Evolutionary conservation across 2,329 filamentous ascomycete species (phyloP).

Genomic region (Dryadomyces quercivorus): DNA sequence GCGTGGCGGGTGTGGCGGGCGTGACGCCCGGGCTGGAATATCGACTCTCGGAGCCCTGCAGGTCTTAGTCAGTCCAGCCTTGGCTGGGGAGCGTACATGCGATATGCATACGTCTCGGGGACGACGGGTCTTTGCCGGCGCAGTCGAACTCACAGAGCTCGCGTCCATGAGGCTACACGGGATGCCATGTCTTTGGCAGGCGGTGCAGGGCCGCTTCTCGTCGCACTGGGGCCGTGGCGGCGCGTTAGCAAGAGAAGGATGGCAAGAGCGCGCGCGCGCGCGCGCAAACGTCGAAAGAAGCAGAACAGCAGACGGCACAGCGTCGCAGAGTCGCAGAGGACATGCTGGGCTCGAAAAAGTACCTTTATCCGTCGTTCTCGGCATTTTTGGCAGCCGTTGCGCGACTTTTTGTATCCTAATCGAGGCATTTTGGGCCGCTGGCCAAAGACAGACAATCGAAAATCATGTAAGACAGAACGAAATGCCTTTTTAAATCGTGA

Average conservation of each 20-base stretch:
- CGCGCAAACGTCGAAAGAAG: too few species aligned
- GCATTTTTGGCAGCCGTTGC: background rate
- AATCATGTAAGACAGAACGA: too few species aligned
- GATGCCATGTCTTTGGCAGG: background rate
- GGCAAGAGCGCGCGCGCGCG: too few species aligned
- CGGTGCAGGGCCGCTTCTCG: background rate
- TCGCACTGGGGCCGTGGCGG: background rate
- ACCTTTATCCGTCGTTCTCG: background rate
- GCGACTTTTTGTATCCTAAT: background rate
- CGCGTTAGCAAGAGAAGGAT: too few species aligned
- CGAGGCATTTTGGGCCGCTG: background rate
- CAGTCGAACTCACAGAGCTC: background rate
- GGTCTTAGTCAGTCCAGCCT: too few species aligned
- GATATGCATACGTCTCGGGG: background rate
- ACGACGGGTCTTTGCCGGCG: background rate
- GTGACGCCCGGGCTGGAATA: too few species aligned
- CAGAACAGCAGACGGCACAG: background rate
- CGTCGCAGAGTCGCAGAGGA: background rate
- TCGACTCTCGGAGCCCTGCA: too few species aligned
- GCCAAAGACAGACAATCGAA: too few species aligned
- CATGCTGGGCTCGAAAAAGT: background rate
- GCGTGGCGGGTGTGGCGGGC: too few species aligned
- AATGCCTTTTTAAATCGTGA: too few species aligned
- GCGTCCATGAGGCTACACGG: background rate
- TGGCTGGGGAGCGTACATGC: background rate